These are phyloP conservation scores for Penicillium canescens DNA, from an alignment of 495 filamentous ascomycete species.

Conservation along the genomic window DNA sequence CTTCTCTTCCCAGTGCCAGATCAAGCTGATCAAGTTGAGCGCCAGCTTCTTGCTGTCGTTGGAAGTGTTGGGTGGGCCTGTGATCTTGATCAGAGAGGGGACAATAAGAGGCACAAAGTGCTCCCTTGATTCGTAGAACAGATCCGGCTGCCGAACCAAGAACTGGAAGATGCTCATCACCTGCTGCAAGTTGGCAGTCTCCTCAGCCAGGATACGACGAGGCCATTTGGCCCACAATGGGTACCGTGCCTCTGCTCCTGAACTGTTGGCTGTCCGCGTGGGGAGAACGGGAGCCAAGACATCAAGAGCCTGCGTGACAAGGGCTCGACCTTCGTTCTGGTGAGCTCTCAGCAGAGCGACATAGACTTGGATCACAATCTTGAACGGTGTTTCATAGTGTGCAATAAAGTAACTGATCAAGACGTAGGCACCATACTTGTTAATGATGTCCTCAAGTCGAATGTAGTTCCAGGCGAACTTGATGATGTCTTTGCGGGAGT, in stretches of 20 bases:
- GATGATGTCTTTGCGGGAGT: constrained; percentile 96
- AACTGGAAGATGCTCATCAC: constrained; percentile 98
- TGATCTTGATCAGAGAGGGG: constrained; percentile 83
- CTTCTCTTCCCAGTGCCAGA: constrained; percentile 90
- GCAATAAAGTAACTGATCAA: constrained; percentile 97
- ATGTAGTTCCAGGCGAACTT: constrained; percentile 99
- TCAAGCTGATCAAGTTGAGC: constrained; percentile 82
- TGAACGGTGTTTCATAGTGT: constrained; percentile 92
- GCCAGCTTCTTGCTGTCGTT: constrained; percentile 93
- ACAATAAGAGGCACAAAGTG: constrained; percentile 88
- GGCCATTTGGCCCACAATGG: constrained; percentile 90
- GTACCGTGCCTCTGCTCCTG: constrained; percentile 54
- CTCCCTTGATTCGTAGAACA: constrained; percentile 94
- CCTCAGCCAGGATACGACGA: constrained; percentile 87
- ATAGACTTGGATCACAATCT: constrained; percentile 95
- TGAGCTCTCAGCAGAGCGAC: constrained; percentile 86
- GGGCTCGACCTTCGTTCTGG: constrained; percentile 87
- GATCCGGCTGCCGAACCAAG: constrained; percentile 83
- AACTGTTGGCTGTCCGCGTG: constrained; percentile 53
- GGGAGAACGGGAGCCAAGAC: constrained; percentile 90
- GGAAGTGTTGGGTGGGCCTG: constrained; percentile 77
- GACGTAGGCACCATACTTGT: constrained; percentile 97
- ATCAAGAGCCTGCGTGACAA: constrained; percentile 93
- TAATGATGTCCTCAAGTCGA: constrained; percentile 95
- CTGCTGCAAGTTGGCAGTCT: constrained; percentile 95